Conservation (phyloP, 2,329 filamentous ascomycete genomes). For the Sporothrix pallida region DNA sequence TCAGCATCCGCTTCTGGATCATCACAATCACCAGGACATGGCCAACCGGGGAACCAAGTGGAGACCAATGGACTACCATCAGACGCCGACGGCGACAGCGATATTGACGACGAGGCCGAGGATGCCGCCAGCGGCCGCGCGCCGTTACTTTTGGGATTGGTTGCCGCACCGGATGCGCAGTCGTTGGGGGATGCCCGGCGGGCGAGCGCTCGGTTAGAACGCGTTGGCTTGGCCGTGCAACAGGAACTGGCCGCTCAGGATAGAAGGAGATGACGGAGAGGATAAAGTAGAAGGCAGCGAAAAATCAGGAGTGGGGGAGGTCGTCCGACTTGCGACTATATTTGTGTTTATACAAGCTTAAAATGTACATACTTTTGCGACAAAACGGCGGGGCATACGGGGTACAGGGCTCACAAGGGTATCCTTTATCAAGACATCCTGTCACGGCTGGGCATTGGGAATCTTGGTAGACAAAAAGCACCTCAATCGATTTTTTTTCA, state of each 20-base stretch:
- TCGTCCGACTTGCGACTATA: slow-evolving; percentile 12
- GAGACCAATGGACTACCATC: background rate
- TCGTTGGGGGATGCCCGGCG: slow-evolving; percentile 58
- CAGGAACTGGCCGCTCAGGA: slow-evolving; percentile 55
- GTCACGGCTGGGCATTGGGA: too few relatives aligned
- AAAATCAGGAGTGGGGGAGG: background rate
- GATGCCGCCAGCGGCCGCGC: slow-evolving; percentile 44
- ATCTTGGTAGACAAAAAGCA: slow-evolving; percentile 25
- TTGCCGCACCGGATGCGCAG: slow-evolving; percentile 57
- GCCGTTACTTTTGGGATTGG: slow-evolving; percentile 61
- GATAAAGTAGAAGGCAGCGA: background rate
- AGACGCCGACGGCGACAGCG: background rate
- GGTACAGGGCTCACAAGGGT: background rate
- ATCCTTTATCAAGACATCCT: too few relatives aligned
- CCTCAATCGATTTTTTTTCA: background rate
- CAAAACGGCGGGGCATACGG: background rate
- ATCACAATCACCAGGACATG: background rate
- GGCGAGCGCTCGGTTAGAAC: slow-evolving; percentile 60
- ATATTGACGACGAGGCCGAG: slow-evolving; percentile 33
- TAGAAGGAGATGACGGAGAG: background rate
- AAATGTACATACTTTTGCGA: slow-evolving; percentile 18
- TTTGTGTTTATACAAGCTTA: slow-evolving; percentile 13
- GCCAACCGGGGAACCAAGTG: slow-evolving; percentile 24
- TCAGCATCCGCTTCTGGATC: background rate
- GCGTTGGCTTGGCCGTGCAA: slow-evolving; percentile 61